Percentiles rank a stretch among this genome's conserved stretches.
Evolutionary conservation across 2,329 filamentous ascomycete genomes (phyloP).

Genomic region (Orbilia brochopaga): DNA sequence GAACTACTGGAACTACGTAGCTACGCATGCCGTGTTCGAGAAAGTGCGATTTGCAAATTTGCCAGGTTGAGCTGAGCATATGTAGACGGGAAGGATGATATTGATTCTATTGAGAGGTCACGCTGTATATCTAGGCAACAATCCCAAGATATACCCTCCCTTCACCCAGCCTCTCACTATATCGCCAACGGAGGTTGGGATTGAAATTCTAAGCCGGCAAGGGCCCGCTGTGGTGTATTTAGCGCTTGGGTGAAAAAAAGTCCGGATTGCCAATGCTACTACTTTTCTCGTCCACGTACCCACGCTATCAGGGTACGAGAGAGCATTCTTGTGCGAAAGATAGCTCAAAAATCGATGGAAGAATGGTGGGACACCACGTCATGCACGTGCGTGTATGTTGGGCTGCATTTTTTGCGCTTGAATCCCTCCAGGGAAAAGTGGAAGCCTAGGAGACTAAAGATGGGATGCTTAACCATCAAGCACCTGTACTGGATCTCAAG

Average conservation of each 20-base stretch:
- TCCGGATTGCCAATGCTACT: not conserved
- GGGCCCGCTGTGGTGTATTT: not conserved
- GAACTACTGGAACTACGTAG: too few relatives aligned
- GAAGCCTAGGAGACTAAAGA: conserved; percentile 14
- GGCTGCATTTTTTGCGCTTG: conserved; percentile 5
- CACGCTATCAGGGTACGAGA: not conserved
- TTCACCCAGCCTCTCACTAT: not conserved
- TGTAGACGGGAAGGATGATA: not conserved
- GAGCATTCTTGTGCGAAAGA: not conserved
- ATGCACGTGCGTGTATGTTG: conserved; percentile 14
- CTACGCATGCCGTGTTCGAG: too few relatives aligned
- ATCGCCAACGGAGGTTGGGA: not conserved
- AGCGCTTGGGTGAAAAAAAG: not conserved
- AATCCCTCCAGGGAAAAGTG: conserved; percentile 8
- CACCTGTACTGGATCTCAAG: not conserved
- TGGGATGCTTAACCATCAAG: not conserved
- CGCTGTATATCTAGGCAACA: not conserved
- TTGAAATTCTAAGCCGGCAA: not conserved
- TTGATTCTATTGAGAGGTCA: not conserved
- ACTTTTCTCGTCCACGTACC: not conserved
- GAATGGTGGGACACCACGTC: conserved; percentile 10
- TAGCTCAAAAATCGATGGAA: conserved; percentile 2
- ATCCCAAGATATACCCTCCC: not conserved
- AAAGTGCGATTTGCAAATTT: too few relatives aligned
- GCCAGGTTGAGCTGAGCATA: too few relatives aligned